Evolutionary conservation across 345 rosid genomes (phyloP).

Genomic region (Erysimum cheiranthoides): DNA sequence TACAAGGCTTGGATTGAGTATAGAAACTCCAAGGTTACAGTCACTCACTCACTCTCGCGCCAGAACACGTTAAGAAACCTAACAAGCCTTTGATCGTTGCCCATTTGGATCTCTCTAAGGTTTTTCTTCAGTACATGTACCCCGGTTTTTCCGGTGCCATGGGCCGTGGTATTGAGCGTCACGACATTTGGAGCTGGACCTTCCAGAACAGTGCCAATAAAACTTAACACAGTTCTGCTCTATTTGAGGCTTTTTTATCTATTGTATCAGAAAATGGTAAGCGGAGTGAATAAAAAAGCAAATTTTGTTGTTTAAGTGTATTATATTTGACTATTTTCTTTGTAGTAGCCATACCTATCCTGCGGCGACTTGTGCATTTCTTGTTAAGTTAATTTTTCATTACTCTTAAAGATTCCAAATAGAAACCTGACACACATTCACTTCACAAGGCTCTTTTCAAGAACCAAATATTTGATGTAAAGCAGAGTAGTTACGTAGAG

Average conservation of each 20-base stretch:
- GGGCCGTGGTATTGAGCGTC: conserved; percentile 6
- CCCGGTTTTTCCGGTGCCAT: conserved; percentile 9
- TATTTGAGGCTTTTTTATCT: background rate
- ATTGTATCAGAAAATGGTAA: background rate
- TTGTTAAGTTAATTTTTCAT: background rate
- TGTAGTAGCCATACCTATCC: background rate
- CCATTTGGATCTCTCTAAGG: conserved; percentile 4
- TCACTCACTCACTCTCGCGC: conserved; percentile 14
- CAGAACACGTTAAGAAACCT: conserved; percentile 15
- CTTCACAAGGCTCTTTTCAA: background rate
- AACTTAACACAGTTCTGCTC: background rate
- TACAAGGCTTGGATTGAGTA: conserved; percentile 33
- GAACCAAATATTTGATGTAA: conserved; percentile 6
- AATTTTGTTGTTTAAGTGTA: background rate
- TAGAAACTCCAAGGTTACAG: background rate
- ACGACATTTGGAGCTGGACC: conserved; percentile 29
- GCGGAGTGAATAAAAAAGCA: background rate
- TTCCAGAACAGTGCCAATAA: conserved; percentile 25
- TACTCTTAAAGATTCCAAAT: background rate
- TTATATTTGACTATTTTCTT: background rate
- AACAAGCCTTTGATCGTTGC: conserved; percentile 28
- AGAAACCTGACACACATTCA: background rate
- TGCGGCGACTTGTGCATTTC: background rate
- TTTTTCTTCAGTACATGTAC: conserved; percentile 20
- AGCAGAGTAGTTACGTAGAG: conserved; percentile 11